Evolutionary conservation across 1,139 yeast species (phyloP).

Genomic region (Casaregolazyma suthepensis): DNA sequence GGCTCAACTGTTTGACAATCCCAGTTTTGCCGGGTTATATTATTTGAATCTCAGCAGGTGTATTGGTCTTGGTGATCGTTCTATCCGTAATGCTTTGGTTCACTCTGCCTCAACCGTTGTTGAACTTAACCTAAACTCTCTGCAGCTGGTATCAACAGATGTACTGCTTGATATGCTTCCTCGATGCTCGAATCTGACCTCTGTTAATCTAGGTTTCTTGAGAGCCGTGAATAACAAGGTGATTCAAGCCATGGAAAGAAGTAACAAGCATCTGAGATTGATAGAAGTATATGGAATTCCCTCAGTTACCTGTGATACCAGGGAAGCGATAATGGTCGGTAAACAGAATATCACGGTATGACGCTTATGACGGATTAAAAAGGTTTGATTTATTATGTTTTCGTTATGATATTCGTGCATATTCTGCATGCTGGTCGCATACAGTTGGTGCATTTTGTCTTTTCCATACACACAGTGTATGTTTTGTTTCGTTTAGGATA

Average conservation of each 20-base stretch:
- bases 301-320: slow-evolving; percentile 46
- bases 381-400: not conserved
- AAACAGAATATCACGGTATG: slow-evolving; percentile 6
- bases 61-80: slow-evolving; percentile 54
- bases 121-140: slow-evolving; percentile 64
- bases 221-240: slow-evolving; percentile 63
- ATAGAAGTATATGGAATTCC: slow-evolving; percentile 79
- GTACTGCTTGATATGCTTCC: slow-evolving; percentile 42
- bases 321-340: slow-evolving; percentile 54
- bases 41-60: slow-evolving; percentile 64
- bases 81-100: slow-evolving; percentile 50
- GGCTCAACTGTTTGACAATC: slow-evolving; percentile 45
- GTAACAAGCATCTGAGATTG: slow-evolving; percentile 55
- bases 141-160: slow-evolving; percentile 49
- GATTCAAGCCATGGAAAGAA: slow-evolving; percentile 45
- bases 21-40: slow-evolving; percentile 45
- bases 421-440: not conserved
- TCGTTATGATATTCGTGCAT: not conserved
- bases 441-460: not conserved
- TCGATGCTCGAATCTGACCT: slow-evolving; percentile 54
- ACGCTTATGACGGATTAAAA: not conserved
- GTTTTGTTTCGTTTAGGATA: too few relatives aligned
- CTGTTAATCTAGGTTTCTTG: slow-evolving; percentile 71
- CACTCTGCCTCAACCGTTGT: slow-evolving; percentile 66
- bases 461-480: too few relatives aligned